phyloP scores from a whole-genome alignment of 441 rosid species.

The Pelargonium australe region DNA sequence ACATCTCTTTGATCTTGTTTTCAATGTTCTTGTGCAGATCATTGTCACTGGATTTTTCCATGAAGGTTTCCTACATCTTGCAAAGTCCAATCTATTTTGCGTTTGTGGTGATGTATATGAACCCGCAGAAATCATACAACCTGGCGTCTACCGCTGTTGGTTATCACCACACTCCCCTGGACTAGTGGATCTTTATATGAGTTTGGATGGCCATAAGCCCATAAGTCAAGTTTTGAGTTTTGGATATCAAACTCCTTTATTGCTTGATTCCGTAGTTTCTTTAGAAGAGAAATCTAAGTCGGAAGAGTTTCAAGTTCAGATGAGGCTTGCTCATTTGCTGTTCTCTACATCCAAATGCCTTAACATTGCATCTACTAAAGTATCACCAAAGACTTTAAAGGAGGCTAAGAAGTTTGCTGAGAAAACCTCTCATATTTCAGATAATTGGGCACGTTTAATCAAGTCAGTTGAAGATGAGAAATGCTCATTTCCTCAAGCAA shows the following conservation, averaged over 20 bases:
- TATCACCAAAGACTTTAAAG: constrained; percentile 44
- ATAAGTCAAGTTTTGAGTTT: constrained; percentile 73
- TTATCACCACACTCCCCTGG: constrained; percentile 71
- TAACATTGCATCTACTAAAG: constrained; percentile 46
- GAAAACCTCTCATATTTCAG: constrained; percentile 43
- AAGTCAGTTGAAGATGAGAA: constrained; percentile 52
- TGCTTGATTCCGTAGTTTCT: constrained; percentile 29
- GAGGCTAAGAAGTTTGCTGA: constrained; percentile 63
- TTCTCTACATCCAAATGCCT: constrained; percentile 63
- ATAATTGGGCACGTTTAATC: constrained; percentile 59
- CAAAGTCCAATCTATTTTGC: constrained; percentile 58
- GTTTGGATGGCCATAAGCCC: constrained; percentile 72
- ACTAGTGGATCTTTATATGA: constrained; percentile 54
- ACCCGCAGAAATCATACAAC: constrained; percentile 61
- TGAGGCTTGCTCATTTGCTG: constrained; percentile 74
- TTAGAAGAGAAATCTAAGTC: constrained; percentile 49
- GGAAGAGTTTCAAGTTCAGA: constrained; percentile 75
- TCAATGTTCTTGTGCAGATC: constrained; percentile 51
- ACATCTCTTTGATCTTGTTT: constrained; percentile 17
- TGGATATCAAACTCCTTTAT: constrained; percentile 51
- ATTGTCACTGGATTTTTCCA: constrained; percentile 75
- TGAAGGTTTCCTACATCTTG: constrained; percentile 48
- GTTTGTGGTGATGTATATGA: constrained; percentile 66
- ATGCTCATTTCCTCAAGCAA: constrained; percentile 55
- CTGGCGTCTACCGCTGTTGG: constrained; percentile 83